These are phyloP conservation scores for Pyrenula aspistea DNA, from an alignment of 495 filamentous ascomycete species.

Conservation along the genomic window DNA sequence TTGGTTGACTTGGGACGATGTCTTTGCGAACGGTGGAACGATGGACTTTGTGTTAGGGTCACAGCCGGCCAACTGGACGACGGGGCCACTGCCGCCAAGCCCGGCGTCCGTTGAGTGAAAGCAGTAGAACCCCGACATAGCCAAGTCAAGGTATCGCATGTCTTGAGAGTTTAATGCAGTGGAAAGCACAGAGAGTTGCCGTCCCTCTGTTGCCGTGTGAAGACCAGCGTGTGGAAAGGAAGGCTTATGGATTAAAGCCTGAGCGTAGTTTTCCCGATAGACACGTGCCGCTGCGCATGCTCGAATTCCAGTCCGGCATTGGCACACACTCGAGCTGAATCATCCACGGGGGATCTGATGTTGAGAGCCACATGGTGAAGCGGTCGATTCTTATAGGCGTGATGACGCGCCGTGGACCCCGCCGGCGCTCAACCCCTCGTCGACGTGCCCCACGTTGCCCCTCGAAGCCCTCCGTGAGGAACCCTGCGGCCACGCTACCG, in stretches of 20 bases:
- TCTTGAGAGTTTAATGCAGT: too few relatives aligned
- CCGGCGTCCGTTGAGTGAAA: too few relatives aligned
- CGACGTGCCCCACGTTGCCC: not conserved
- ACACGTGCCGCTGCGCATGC: not conserved
- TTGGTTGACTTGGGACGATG: conserved; percentile 43
- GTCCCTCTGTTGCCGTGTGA: too few relatives aligned
- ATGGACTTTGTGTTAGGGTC: conserved; percentile 41
- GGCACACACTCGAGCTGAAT: not conserved
- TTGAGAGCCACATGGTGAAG: not conserved
- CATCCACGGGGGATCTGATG: not conserved
- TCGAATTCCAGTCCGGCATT: not conserved
- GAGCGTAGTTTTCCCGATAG: not conserved
- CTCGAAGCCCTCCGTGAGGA: not conserved
- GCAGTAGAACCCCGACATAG: too few relatives aligned
- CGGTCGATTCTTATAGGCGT: not conserved
- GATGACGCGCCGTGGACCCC: not conserved
- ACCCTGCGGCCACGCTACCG: not conserved
- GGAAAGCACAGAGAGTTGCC: too few relatives aligned
- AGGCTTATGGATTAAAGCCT: not conserved
- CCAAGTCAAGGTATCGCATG: too few relatives aligned
- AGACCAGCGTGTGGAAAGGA: too few relatives aligned
- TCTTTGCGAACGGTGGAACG: conserved; percentile 39
- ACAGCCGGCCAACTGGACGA: conserved; percentile 32
- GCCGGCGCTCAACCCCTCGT: not conserved
- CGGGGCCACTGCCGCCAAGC: conserved; percentile 38